Conservation (phyloP, 345 rosid genomes). For the Citrus australasica region DNA sequence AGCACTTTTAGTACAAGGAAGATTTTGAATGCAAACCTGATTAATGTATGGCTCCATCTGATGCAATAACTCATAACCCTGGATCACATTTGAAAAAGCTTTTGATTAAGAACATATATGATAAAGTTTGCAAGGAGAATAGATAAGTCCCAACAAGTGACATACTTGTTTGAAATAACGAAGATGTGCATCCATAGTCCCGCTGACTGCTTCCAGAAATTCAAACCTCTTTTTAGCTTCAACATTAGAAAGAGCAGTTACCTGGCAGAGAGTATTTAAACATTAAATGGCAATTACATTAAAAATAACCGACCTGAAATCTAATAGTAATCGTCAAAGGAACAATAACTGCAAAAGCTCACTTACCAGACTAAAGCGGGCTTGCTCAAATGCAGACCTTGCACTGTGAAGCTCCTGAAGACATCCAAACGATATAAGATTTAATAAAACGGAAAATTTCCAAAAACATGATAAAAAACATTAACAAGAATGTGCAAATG, state of each 20-base stretch:
- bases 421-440: slow-evolving; percentile 11
- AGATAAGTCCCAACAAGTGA: slow-evolving; percentile 6
- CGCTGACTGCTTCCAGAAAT: slow-evolving; percentile 96
- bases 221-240: slow-evolving; percentile 98
- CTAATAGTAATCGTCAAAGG: neutral
- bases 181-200: slow-evolving; percentile 99
- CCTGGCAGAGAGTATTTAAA: slow-evolving; percentile 32
- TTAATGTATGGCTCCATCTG: slow-evolving; percentile 98
- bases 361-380: slow-evolving; percentile 85
- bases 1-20: neutral
- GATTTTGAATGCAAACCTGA: slow-evolving; percentile 50
- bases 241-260: slow-evolving; percentile 88
- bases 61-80: slow-evolving; percentile 97
- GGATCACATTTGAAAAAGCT: slow-evolving; percentile 16
- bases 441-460: neutral
- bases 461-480: slow-evolving; percentile 1
- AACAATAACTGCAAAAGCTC: neutral
- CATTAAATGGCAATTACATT: slow-evolving; percentile 2
- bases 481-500: slow-evolving; percentile 2
- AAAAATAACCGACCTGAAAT: neutral
- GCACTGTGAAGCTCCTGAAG: slow-evolving; percentile 88
- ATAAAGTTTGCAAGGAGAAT: slow-evolving; percentile 17
- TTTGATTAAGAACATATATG: slow-evolving; percentile 21
- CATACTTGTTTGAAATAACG: slow-evolving; percentile 90
- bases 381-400: slow-evolving; percentile 89